A percentile compares a stretch with the other conserved stretches of the same genome.
phyloP scores from a whole-genome alignment of 2,329 filamentous ascomycete species.

The Trichoderma arundinaceum region DNA sequence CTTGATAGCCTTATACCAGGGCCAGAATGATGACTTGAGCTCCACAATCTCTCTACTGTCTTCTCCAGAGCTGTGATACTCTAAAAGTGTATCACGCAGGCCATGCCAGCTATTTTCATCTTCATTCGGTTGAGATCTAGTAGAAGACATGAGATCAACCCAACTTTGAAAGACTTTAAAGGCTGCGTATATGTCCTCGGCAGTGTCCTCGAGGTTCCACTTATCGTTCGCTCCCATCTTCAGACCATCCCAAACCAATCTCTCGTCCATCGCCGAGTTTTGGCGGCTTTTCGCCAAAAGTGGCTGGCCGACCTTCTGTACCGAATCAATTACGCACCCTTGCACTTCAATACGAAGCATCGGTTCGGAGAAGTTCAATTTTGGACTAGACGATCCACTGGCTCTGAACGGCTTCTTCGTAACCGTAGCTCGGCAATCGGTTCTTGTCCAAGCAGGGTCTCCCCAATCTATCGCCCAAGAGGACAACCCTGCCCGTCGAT shows the following conservation, averaged over 20 bases:
- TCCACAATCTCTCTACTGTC: neutral
- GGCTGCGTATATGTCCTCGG: neutral
- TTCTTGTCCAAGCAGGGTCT: neutral
- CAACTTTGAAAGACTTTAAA: neutral
- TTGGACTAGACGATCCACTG: slow-evolving; percentile 2
- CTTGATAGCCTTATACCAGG: slow-evolving; percentile 1
- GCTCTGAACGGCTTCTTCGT: neutral
- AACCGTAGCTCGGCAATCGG: slow-evolving; percentile 1
- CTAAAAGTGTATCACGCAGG: neutral
- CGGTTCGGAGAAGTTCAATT: neutral
- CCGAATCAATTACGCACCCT: slow-evolving; percentile 5
- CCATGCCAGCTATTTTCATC: neutral
- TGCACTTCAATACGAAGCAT: slow-evolving; percentile 18
- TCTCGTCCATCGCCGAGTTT: slow-evolving; percentile 4
- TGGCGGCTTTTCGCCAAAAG: neutral
- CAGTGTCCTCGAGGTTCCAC: neutral
- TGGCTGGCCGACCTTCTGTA: slow-evolving; percentile 13
- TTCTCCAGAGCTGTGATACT: slow-evolving; percentile 1
- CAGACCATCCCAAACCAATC: slow-evolving; percentile 1
- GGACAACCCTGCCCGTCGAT: neutral
- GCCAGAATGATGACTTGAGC: slow-evolving; percentile 1
- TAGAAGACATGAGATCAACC: neutral
- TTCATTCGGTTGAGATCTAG: neutral
- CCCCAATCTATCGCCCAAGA: slow-evolving; percentile 10
- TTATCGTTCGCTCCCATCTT: neutral